phyloP scores from a whole-genome alignment of 225 moss, liverwort and hornwort genomes.

The Sphagnum tenellum region DNA sequence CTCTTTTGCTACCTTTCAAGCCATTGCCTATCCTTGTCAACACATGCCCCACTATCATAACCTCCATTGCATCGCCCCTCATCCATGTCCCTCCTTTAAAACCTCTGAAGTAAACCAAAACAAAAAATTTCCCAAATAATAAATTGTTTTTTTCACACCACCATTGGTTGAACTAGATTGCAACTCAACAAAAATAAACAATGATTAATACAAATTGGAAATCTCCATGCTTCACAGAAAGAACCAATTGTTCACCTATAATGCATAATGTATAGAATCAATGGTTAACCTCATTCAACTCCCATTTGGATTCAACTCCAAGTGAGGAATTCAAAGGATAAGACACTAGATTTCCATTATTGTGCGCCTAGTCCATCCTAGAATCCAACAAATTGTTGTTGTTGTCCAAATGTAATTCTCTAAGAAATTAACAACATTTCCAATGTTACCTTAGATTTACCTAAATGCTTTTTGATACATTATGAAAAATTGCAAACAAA shows the following conservation, averaged over 20 bases:
- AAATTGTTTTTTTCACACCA: not conserved
- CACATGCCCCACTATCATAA: conserved; percentile 94
- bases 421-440: too few relatives aligned
- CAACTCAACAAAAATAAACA: not conserved
- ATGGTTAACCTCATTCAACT: too few relatives aligned
- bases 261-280: too few relatives aligned
- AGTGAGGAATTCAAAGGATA: too few relatives aligned
- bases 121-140: not conserved
- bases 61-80: conserved; percentile 95
- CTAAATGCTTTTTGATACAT: too few relatives aligned
- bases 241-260: conserved; percentile 35
- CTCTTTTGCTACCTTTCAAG: conserved; percentile 95
- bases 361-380: too few relatives aligned
- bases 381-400: too few relatives aligned
- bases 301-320: conserved; percentile 35
- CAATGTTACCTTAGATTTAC: too few relatives aligned
- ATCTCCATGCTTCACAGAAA: not conserved
- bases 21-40: conserved; percentile 90
- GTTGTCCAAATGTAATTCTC: too few relatives aligned
- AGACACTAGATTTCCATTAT: too few relatives aligned
- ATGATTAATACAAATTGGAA: not conserved
- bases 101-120: conserved; percentile 40
- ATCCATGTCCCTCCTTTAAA: conserved; percentile 91
- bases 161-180: not conserved
- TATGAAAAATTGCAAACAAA: too few relatives aligned